Conservation (phyloP, 345 rosid genomes). For the Eutrema heterophyllum region DNA sequence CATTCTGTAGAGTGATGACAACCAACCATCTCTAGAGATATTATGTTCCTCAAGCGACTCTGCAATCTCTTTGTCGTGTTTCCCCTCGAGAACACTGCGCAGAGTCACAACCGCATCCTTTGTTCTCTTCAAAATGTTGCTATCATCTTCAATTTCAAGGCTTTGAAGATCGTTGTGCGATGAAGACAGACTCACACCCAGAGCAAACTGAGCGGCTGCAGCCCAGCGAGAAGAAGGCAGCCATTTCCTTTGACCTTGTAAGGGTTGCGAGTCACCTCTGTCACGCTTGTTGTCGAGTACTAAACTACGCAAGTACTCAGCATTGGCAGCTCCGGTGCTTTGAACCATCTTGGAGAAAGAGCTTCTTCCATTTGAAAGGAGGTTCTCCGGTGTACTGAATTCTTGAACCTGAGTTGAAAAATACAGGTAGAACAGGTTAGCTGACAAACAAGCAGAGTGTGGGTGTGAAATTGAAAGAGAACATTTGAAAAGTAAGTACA, state of each 20-base stretch:
- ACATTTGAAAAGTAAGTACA: not conserved
- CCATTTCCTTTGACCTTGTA: constrained; percentile 31
- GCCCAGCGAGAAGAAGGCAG: constrained; percentile 83
- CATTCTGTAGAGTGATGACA: constrained; percentile 79
- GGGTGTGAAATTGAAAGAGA: no score
- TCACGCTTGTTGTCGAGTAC: constrained; percentile 46
- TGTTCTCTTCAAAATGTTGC: constrained; percentile 61
- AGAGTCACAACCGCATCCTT: constrained; percentile 73
- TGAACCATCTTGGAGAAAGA: constrained; percentile 97
- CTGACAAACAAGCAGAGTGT: not conserved
- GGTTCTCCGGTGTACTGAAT: constrained; percentile 69
- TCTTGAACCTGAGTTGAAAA: constrained; percentile 63
- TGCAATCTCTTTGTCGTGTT: constrained; percentile 59
- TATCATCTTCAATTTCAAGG: constrained; percentile 47
- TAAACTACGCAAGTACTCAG: constrained; percentile 82
- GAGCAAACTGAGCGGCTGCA: constrained; percentile 73
- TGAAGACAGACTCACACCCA: constrained; percentile 65
- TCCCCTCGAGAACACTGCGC: constrained; percentile 73
- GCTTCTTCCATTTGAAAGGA: constrained; percentile 64
- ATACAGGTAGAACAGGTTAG: not conserved
- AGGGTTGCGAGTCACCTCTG: constrained; percentile 11
- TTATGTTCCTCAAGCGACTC: constrained; percentile 43
- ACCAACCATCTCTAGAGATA: constrained; percentile 74
- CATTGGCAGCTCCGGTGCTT: constrained; percentile 95
- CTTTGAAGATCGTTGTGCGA: constrained; percentile 62